Percentiles rank a stretch among this genome's conserved stretches.
phyloP scores from a whole-genome alignment of 2,329 filamentous ascomycete genomes.

The Calcarisporium arbuscula region DNA sequence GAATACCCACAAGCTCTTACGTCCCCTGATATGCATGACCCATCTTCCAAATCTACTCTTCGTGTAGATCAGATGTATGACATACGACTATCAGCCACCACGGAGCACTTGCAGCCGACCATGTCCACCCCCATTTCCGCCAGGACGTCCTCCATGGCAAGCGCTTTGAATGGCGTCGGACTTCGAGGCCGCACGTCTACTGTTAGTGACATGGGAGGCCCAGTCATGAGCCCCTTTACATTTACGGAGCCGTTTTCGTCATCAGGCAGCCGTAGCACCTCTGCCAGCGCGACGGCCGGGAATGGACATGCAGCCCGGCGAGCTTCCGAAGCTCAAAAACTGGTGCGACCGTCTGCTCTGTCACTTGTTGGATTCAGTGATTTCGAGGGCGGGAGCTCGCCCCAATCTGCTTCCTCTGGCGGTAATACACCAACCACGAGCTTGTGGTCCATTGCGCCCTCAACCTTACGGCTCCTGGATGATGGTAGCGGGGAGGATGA shows the following conservation, averaged over 20 bases:
- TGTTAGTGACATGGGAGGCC: slow-evolving; percentile 12
- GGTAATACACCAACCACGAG: slow-evolving; percentile 17
- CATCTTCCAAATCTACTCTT: slow-evolving; percentile 25
- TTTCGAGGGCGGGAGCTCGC: slow-evolving; percentile 11
- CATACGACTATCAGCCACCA: slow-evolving; percentile 66
- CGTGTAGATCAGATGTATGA: slow-evolving; percentile 61
- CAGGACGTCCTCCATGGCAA: slow-evolving; percentile 26
- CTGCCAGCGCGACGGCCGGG: slow-evolving; percentile 32
- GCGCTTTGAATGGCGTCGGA: slow-evolving; percentile 10
- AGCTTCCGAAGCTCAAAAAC: slow-evolving; percentile 12
- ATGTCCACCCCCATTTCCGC: slow-evolving; percentile 28
- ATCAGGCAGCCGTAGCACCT: slow-evolving; percentile 36
- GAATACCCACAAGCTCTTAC: slow-evolving; percentile 30
- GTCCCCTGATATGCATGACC: slow-evolving; percentile 16
- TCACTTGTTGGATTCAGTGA: slow-evolving; percentile 9
- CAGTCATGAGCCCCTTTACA: slow-evolving; percentile 27
- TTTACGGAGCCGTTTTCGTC: slow-evolving; percentile 37
- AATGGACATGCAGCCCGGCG: slow-evolving; percentile 21
- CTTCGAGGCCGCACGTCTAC: slow-evolving; percentile 30
- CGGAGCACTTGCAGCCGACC: slow-evolving; percentile 59
- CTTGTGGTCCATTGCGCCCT: slow-evolving; percentile 28
- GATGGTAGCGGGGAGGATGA: slow-evolving; percentile 39
- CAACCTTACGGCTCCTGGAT: slow-evolving; percentile 36
- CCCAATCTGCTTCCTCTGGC: slow-evolving; percentile 16
- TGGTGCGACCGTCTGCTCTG: slow-evolving; percentile 12